phyloP scores from a whole-genome alignment of 2,329 filamentous ascomycete genomes.

The Sordariomycetes sp. region DNA sequence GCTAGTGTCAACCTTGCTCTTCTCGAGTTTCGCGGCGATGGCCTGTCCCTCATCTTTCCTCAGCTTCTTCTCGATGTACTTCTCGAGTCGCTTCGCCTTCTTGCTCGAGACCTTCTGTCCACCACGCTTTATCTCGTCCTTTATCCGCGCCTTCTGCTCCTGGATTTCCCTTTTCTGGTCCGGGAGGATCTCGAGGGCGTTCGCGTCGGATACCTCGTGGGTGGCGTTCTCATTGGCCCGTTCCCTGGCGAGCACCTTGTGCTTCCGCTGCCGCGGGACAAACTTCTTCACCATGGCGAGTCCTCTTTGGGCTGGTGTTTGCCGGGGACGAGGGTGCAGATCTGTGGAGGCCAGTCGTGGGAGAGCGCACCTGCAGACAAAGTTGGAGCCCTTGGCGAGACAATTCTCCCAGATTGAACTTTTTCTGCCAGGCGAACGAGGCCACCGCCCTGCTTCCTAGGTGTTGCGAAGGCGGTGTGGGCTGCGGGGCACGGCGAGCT shows the following conservation, averaged over 20 bases:
- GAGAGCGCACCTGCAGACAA: not conserved
- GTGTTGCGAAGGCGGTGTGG: not conserved
- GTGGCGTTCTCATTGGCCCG: slow-evolving; percentile 29
- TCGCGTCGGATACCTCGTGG: slow-evolving; percentile 34
- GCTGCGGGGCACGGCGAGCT: not conserved
- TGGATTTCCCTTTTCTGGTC: slow-evolving; percentile 29
- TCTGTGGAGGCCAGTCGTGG: not conserved
- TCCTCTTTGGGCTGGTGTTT: not conserved
- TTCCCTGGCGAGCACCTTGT: slow-evolving; percentile 53
- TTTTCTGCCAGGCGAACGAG: not conserved
- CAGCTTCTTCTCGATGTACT: slow-evolving; percentile 76
- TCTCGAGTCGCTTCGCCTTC: slow-evolving; percentile 54
- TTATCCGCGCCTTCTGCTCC: slow-evolving; percentile 40
- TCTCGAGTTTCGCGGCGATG: slow-evolving; percentile 70
- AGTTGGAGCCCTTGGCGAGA: not conserved
- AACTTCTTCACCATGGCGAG: slow-evolving; percentile 37
- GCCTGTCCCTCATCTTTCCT: slow-evolving; percentile 85
- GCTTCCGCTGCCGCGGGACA: slow-evolving; percentile 52
- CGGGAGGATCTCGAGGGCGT: slow-evolving; percentile 37
- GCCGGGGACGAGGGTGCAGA: not conserved
- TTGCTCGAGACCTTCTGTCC: slow-evolving; percentile 46
- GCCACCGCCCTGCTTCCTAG: not conserved
- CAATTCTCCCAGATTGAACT: slow-evolving; percentile 4
- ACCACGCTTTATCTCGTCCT: slow-evolving; percentile 36
- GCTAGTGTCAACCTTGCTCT: slow-evolving; percentile 68